Base-by-base conservation (phyloP, 2,329 filamentous ascomycete genomes). In the Zalaria obscura region DNA sequence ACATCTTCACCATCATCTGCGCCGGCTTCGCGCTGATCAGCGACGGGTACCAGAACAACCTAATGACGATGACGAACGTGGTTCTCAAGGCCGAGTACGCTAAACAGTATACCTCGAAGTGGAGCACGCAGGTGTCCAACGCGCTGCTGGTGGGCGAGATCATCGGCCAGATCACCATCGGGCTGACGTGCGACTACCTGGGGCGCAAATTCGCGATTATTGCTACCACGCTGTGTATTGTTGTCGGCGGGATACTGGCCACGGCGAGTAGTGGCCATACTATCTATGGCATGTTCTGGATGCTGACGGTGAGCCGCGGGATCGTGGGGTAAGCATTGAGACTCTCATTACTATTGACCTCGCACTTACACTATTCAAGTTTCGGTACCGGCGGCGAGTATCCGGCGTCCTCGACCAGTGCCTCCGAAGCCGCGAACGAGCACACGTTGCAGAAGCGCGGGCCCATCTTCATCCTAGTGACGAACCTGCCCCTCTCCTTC, bases 221-320 rank as follows among this genome's bases (percentile, higher is more conserved):
- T 27, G 53, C 61, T 9, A 67, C 67, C 0, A 69, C 67, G 0
- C 33, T 58, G 1, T 62, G 68, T 54, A 60, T 70, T n/a, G 62
- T 69, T 5, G 41, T 69, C 34, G 66, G 67, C 4, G 59, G 64
- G 2, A 60, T 69, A 26, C 45, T 71, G 11, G 66, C 66, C 1
- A 51, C 49, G 4, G 68, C 65, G 3, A 57, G 65, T 0, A 54
- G 66, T 42, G 68, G 68, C 6, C 48, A 55, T 4, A 70, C 67
- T 2, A 61, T 65, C 9, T 29, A 65, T 9, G 67, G 66, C 42
- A 71, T 72, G 66, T 68, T 70, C 42, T 71, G 68, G 67, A 71
- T 72, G 63, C 56, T 72, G 57, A 69, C 65, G 0, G 53, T 72
- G 10, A 60, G 67, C 4, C 61, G 69, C 33, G 69, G 69, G 5